Base-by-base conservation (phyloP, 108 stramenopile genomes). In the Mediolabrus comicus region DNA sequence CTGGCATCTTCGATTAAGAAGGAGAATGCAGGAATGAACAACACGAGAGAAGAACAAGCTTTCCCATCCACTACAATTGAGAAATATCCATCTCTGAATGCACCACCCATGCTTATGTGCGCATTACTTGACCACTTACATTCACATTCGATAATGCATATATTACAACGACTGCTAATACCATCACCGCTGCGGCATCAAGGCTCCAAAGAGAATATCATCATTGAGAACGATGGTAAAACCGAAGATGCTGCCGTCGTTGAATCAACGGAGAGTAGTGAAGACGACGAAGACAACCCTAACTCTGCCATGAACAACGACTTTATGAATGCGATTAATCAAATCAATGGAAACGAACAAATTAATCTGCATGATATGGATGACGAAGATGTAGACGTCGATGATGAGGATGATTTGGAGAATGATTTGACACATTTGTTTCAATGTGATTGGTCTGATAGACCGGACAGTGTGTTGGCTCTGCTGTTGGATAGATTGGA, bases 131-230 rank as follows among this genome's bases (percentile, higher is more conserved):
- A 84, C 26, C 96, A 97, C 51, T 72, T 96, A 17, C 83, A 91
- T 57, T 95, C 94, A 58, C 92, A 94, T 75, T 96, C 95, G 30
- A 85, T 98, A 8, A 92, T 96, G 93, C 96, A 97, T 73, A 90
- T 98, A 57, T 86, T 94, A 12, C 92, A 97, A 79, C 78, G 92
- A 28, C 74, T 98, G 11, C 58, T 98, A 65, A 38, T 95, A 64
- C 97, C 97, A 14, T 85, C 91, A 59, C 84, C 76, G 4, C 79
- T 80, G 22, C 39, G 80, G 17, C 65, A 36, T 75, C 84, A 53
- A 62, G 39, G 33, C 16, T 49, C 46, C 63, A 72, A 53, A 69
- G 74, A 25, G 54, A 77, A 17, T 41, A 11, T 19, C n/a, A 10
- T 25, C 12, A 27, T 13, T 29, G 57, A 22, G n/a, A 49, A 49